Evolutionary conservation across 768 basidiomycete species (phyloP).

Genomic region (Tricholoma terreum): DNA sequence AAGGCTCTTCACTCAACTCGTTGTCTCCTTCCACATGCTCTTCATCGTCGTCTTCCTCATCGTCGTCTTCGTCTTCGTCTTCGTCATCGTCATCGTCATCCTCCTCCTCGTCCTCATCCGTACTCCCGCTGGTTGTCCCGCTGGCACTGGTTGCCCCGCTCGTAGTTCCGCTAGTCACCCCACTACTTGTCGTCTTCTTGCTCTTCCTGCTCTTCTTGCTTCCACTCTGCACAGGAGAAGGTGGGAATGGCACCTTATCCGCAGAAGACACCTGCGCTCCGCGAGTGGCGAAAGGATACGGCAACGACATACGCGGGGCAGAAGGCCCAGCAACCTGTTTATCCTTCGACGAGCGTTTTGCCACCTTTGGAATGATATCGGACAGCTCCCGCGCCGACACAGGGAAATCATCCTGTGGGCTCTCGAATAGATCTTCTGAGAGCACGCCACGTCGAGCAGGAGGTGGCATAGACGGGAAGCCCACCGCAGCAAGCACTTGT

Average conservation of each 20-base stretch:
- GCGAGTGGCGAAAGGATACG: slow-evolving; percentile 70
- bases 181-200: slow-evolving; percentile 18
- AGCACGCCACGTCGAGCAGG: slow-evolving; percentile 59
- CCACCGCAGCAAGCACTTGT: slow-evolving; percentile 54
- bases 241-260: slow-evolving; percentile 75
- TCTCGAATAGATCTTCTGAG: slow-evolving; percentile 62
- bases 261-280: slow-evolving; percentile 60
- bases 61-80: slow-evolving; percentile 30
- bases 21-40: slow-evolving; percentile 38
- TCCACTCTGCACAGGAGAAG: slow-evolving; percentile 42
- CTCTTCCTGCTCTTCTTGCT: slow-evolving; percentile 32
- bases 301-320: slow-evolving; percentile 48
- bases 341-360: slow-evolving; percentile 48
- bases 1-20: slow-evolving; percentile 46
- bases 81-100: slow-evolving; percentile 14
- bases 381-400: slow-evolving; percentile 16
- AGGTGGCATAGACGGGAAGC: slow-evolving; percentile 48
- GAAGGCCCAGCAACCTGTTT: slow-evolving; percentile 32
- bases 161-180: slow-evolving; percentile 8
- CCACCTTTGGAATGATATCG: slow-evolving; percentile 43
- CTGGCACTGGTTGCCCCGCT: slow-evolving; percentile 22
- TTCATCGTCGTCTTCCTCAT: slow-evolving; percentile 22
- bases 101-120: slow-evolving; percentile 30
- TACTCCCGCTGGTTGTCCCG: slow-evolving; percentile 26
- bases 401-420: slow-evolving; percentile 33